A percentile compares a stretch with the other conserved stretches of the same genome.
Evolutionary conservation across 768 basidiomycete species (phyloP).

Genomic region (Trametes cinnabarina): DNA sequence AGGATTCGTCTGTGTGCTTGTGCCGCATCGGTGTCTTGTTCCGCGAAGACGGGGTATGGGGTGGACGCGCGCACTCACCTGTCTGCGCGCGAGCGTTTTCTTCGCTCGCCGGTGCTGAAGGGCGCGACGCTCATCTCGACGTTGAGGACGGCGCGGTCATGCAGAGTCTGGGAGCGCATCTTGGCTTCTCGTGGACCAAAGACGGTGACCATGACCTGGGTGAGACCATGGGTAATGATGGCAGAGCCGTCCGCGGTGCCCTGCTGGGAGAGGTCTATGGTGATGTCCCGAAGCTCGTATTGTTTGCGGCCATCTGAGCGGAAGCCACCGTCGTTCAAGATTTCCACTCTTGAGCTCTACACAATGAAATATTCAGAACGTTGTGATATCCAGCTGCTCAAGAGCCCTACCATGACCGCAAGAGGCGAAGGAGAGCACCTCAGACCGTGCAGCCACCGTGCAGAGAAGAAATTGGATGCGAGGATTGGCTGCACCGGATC

Average conservation of each 20-base stretch:
- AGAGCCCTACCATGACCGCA: too few species aligned
- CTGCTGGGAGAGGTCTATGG: constrained; percentile 73
- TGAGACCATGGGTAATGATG: constrained; percentile 82
- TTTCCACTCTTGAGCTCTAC: constrained; percentile 60
- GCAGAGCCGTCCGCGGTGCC: constrained; percentile 85
- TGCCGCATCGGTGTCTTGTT: neutral
- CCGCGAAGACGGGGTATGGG: neutral
- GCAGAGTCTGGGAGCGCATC: constrained; percentile 72
- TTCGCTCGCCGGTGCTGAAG: constrained; percentile 81
- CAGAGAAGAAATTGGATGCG: too few species aligned
- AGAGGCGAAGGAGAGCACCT: too few species aligned
- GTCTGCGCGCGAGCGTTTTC: constrained; percentile 77
- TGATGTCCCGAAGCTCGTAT: constrained; percentile 82
- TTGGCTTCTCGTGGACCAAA: constrained; percentile 92
- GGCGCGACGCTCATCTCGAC: constrained; percentile 87
- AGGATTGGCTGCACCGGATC: too few species aligned
- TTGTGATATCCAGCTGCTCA: too few species aligned
- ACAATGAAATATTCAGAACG: neutral
- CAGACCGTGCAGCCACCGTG: too few species aligned
- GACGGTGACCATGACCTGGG: constrained; percentile 82
- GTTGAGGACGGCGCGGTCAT: constrained; percentile 85
- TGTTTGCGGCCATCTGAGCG: constrained; percentile 93
- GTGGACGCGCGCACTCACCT: constrained; percentile 59
- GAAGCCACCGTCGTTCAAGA: constrained; percentile 81
- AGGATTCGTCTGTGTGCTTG: constrained; percentile 63